A percentile compares a stretch with the other conserved stretches of the same genome.
phyloP scores from a whole-genome alignment of 2,329 filamentous ascomycete genomes.

The Pestalotiopsis sp. region DNA sequence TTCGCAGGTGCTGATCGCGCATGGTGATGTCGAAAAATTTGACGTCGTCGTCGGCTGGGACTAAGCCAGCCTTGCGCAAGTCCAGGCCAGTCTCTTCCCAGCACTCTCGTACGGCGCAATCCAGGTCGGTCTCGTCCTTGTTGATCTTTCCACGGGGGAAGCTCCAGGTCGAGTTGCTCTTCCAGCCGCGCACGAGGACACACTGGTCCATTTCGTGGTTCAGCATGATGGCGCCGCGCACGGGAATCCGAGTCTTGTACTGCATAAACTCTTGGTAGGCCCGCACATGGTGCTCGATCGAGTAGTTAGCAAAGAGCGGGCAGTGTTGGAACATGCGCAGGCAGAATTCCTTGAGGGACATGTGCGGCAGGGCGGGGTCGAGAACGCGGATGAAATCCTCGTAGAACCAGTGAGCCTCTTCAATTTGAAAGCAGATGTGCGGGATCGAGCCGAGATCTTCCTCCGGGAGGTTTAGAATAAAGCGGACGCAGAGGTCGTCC shows the following conservation, averaged over 20 bases:
- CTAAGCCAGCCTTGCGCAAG: slow-evolving; percentile 72
- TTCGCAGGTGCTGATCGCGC: slow-evolving; percentile 87
- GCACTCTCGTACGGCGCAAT: slow-evolving; percentile 91
- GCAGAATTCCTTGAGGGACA: slow-evolving; percentile 84
- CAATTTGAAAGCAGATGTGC: slow-evolving; percentile 97
- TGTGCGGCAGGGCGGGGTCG: slow-evolving; percentile 81
- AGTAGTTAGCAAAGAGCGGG: slow-evolving; percentile 81
- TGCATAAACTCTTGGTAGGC: slow-evolving; percentile 91
- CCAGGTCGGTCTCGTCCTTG: slow-evolving; percentile 91
- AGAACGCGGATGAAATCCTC: slow-evolving; percentile 97
- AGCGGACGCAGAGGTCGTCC: slow-evolving; percentile 96
- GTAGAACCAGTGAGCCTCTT: slow-evolving; percentile 99
- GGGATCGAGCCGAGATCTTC: slow-evolving; percentile 89
- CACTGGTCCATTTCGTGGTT: slow-evolving; percentile 94
- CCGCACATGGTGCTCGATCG: slow-evolving; percentile 73
- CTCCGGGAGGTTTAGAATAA: slow-evolving; percentile 93
- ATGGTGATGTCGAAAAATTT: slow-evolving; percentile 89
- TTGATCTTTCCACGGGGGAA: slow-evolving; percentile 98
- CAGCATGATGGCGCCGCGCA: slow-evolving; percentile 90
- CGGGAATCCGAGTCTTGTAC: slow-evolving; percentile 94
- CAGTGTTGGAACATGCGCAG: slow-evolving; percentile 93
- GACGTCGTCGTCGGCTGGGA: slow-evolving; percentile 70
- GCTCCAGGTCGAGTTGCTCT: slow-evolving; percentile 94
- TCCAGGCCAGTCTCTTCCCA: slow-evolving; percentile 97
- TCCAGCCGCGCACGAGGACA: slow-evolving; percentile 95